phyloP scores from a whole-genome alignment of 139 green algal species.

The Cymbomonas tetramitiformis region DNA sequence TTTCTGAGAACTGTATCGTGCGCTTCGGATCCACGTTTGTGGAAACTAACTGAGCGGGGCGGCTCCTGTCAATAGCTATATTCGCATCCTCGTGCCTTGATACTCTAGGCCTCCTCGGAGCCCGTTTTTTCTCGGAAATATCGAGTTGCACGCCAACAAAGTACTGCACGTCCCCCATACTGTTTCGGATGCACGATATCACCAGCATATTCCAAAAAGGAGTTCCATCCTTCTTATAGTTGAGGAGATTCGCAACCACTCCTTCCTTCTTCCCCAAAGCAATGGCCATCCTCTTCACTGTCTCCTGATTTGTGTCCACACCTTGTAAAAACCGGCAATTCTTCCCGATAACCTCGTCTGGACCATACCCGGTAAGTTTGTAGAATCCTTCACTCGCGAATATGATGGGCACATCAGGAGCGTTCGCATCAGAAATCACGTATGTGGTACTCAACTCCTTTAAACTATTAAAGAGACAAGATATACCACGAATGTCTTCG shows the following conservation, averaged over 20 bases:
- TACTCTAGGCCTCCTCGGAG: no score
- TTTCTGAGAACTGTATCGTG: no score
- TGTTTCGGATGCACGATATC: conserved; percentile 51
- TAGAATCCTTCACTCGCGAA: conserved; percentile 90
- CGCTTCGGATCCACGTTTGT: no score
- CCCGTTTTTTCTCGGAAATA: conserved; percentile 87
- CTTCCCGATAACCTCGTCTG: conserved; percentile 82
- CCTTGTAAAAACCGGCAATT: conserved; percentile 87
- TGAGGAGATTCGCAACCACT: background rate
- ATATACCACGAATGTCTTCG: no score
- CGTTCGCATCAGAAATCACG: conserved; percentile 82
- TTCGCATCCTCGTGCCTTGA: no score
- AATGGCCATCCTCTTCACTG: conserved; percentile 8
- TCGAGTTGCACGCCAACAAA: conserved; percentile 60
- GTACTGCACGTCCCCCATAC: background rate
- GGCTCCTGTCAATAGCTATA: no score
- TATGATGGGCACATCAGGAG: conserved; percentile 83
- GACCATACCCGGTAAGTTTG: conserved; percentile 83
- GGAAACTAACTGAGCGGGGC: no score
- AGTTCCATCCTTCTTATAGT: conserved; percentile 49
- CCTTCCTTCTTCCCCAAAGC: conserved; percentile 1
- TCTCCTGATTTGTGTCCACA: conserved; percentile 50
- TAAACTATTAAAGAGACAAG: no score
- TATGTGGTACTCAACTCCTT: no score
- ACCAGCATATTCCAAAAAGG: conserved; percentile 94